These are phyloP conservation scores for Tulasnella sp. DNA, from an alignment of 768 basidiomycete genomes.

Conservation along the genomic window DNA sequence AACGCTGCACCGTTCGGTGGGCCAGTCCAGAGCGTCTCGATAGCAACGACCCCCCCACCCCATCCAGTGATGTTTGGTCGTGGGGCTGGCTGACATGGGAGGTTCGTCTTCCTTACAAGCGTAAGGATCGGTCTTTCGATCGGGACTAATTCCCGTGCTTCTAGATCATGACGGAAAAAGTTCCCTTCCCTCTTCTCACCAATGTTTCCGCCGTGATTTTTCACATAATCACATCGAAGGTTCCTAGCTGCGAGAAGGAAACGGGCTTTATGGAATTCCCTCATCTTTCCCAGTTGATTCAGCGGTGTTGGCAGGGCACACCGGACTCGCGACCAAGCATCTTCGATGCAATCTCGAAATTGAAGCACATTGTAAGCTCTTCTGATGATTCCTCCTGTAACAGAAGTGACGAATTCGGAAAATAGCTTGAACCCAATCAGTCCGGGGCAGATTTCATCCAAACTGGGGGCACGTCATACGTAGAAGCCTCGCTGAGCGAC, in stretches of 20 bases:
- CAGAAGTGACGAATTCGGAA: too few relatives aligned
- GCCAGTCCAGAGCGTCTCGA: not conserved
- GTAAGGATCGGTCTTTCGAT: not conserved
- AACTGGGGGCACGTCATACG: too few relatives aligned
- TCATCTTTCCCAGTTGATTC: not conserved
- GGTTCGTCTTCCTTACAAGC: not conserved
- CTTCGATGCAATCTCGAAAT: too few relatives aligned
- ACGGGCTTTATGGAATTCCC: not conserved
- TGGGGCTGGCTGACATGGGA: not conserved
- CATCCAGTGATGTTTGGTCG: not conserved
- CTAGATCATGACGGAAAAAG: not conserved
- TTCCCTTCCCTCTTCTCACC: not conserved
- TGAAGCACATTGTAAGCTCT: too few relatives aligned
- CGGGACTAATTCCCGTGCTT: not conserved
- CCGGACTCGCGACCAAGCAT: not conserved
- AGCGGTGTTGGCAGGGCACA: not conserved
- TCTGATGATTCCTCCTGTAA: too few relatives aligned
- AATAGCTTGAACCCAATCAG: too few relatives aligned
- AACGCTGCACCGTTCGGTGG: not conserved
- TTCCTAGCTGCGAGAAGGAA: not conserved
- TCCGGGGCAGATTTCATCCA: too few relatives aligned
- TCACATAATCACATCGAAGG: not conserved
- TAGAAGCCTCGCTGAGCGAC: too few relatives aligned
- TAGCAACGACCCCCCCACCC: not conserved
- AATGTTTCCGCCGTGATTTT: not conserved